These are phyloP conservation scores for Cerioporus squamosus DNA, from an alignment of 1,284 basidiomycete genomes.

Conservation along the genomic window DNA sequence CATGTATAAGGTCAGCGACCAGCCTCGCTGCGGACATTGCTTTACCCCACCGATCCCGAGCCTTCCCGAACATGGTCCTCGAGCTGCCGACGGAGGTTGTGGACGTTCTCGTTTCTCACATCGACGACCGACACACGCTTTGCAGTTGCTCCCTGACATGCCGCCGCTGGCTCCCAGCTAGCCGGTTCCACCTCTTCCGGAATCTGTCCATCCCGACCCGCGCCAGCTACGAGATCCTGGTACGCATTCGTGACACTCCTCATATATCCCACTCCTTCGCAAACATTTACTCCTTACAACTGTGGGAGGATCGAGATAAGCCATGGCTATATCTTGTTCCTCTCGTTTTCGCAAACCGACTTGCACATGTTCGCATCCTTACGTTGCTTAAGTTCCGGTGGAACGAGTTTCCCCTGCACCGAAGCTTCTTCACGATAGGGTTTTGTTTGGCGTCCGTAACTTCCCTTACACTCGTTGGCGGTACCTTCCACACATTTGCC, in stretches of 20 bases:
- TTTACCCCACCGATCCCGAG: not conserved
- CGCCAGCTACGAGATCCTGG: conserved; percentile 15
- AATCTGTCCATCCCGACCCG: conserved; percentile 6
- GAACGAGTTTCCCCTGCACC: conserved; percentile 6
- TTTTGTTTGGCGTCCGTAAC: not conserved
- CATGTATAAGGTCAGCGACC: not conserved
- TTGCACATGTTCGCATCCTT: conserved; percentile 3
- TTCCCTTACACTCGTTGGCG: conserved; percentile 13
- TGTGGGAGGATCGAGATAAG: conserved; percentile 16
- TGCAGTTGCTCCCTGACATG: conserved; percentile 18
- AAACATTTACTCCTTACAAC: conserved; percentile 15
- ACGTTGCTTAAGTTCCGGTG: conserved; percentile 5
- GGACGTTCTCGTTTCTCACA: conserved; percentile 5
- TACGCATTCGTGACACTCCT: conserved; percentile 3
- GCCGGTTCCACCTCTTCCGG: conserved; percentile 21
- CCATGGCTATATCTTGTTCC: conserved; percentile 21
- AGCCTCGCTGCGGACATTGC: not conserved
- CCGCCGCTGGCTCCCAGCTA: conserved; percentile 17
- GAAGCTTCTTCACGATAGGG: conserved; percentile 1
- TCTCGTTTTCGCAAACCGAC: not conserved
- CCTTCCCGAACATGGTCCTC: not conserved
- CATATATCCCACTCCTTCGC: conserved; percentile 7
- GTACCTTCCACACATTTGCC: conserved; percentile 13
- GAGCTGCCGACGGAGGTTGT: conserved; percentile 8
- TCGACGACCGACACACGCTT: conserved; percentile 18